Evolutionary conservation across 2,329 filamentous ascomycete species (phyloP).

Genomic region (Cucurbitaria berberidis): DNA sequence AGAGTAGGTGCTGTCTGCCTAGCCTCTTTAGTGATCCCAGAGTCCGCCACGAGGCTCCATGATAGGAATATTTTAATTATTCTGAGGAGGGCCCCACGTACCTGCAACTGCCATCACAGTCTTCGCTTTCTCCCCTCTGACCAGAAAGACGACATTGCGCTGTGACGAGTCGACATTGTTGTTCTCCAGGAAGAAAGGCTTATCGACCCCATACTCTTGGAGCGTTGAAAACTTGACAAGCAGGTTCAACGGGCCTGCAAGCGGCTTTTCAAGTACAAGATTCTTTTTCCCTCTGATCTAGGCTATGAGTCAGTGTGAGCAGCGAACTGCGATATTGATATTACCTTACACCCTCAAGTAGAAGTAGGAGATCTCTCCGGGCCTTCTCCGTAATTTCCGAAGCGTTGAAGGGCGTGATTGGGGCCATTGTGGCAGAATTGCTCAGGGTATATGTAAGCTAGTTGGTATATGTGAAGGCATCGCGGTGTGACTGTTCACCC

Average conservation of each 20-base stretch:
- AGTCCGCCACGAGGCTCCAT: conserved; percentile 7
- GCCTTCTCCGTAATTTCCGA: conserved; percentile 81
- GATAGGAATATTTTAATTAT: background rate
- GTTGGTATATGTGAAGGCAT: conserved; percentile 12
- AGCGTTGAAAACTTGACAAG: conserved; percentile 95
- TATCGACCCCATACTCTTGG: conserved; percentile 97
- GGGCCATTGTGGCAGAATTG: conserved; percentile 63
- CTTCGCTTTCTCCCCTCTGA: conserved; percentile 84
- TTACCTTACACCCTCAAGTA: conserved; percentile 91
- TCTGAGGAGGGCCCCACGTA: conserved; percentile 52
- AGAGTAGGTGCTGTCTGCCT: conserved; percentile 61
- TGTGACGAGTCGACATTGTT: conserved; percentile 93
- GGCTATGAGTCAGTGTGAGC: conserved; percentile 40
- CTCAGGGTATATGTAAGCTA: background rate
- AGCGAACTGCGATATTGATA: conserved; percentile 32
- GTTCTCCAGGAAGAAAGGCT: conserved; percentile 96
- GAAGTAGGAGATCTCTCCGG: conserved; percentile 84
- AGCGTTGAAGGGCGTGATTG: conserved; percentile 72
- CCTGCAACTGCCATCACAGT: conserved; percentile 87
- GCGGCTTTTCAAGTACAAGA: conserved; percentile 85
- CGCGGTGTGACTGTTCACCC: conserved; percentile 3
- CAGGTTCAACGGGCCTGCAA: conserved; percentile 87
- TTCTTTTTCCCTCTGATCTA: conserved; percentile 99
- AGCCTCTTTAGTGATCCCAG: conserved; percentile 66
- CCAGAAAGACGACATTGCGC: conserved; percentile 92